These are phyloP conservation scores for Pestalotiopsis sp. DNA, from an alignment of 2,329 filamentous ascomycete genomes.

Conservation along the genomic window DNA sequence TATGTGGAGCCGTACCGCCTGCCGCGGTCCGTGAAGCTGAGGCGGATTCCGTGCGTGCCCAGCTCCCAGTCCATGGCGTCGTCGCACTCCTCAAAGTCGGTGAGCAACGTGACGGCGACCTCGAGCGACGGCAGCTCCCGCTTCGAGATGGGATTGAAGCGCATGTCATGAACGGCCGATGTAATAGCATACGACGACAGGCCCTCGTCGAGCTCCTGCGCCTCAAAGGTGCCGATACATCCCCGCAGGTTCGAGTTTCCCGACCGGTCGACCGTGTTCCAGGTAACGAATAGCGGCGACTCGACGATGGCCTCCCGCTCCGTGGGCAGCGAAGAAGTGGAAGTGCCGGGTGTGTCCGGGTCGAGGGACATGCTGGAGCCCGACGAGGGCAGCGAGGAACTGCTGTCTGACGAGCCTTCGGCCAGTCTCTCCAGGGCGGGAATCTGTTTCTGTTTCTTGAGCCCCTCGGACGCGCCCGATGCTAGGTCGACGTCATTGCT, in stretches of 20 bases:
- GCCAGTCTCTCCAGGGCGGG: conserved; percentile 29
- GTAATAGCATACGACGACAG: conserved; percentile 82
- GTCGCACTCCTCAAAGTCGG: conserved; percentile 77
- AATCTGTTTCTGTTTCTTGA: conserved; percentile 37
- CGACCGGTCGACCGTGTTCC: conserved; percentile 71
- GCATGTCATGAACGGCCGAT: conserved; percentile 68
- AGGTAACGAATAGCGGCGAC: conserved; percentile 89
- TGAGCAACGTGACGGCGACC: conserved; percentile 79
- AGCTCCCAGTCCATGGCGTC: conserved; percentile 84
- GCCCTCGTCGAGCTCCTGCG: conserved; percentile 72
- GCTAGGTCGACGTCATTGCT: conserved; percentile 25
- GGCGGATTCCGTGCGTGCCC: conserved; percentile 83
- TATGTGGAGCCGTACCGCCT: conserved; percentile 85
- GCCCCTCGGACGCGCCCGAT: conserved; percentile 25
- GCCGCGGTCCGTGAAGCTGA: conserved; percentile 77
- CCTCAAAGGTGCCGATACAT: conserved; percentile 94
- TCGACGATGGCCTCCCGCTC: conserved; percentile 40
- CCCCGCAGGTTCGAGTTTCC: conserved; percentile 76
- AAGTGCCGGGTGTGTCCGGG: conserved; percentile 46
- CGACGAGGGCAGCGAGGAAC: conserved; percentile 30
- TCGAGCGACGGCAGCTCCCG: conserved; percentile 61
- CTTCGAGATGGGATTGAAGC: conserved; percentile 59
- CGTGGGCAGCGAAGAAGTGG: conserved; percentile 42
- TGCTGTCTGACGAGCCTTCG: conserved; percentile 27
- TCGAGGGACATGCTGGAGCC: conserved; percentile 38